Conservation (phyloP, 2,329 filamentous ascomycete species). For the Alternaria triticimaculans region DNA sequence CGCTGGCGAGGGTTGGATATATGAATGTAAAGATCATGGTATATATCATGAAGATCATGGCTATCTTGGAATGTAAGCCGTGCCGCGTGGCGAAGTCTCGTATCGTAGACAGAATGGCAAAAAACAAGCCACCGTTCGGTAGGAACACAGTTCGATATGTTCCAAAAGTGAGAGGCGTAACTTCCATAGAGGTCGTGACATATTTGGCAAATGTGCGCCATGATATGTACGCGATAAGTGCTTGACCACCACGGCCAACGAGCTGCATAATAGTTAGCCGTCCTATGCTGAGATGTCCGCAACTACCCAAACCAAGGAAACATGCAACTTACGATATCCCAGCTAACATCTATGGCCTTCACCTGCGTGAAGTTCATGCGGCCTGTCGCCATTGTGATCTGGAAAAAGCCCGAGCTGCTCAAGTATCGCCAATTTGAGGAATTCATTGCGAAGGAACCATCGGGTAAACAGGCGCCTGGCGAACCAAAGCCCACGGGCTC, state of each 20-base stretch:
- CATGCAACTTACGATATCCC: constrained; percentile 16
- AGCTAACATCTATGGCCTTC: constrained; percentile 29
- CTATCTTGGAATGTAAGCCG: constrained; percentile 19
- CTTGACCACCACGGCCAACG: constrained; percentile 29
- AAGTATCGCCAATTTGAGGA: constrained; percentile 15
- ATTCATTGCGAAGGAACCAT: constrained; percentile 9
- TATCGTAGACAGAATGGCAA: neutral
- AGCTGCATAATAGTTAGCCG: constrained; percentile 6
- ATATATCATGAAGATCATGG: constrained; percentile 27
- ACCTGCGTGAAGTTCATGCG: neutral
- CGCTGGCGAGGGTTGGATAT: constrained; percentile 27
- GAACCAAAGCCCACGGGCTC: no score
- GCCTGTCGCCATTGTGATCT: no score
- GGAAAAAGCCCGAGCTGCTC: constrained; percentile 20
- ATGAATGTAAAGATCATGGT: constrained; percentile 22
- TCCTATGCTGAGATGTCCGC: no score
- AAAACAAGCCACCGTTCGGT: constrained; percentile 3
- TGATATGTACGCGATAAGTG: constrained; percentile 21
- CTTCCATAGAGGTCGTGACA: constrained; percentile 28
- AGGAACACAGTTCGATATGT: constrained; percentile 28
- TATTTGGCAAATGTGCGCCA: constrained; percentile 27
- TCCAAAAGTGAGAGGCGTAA: constrained; percentile 21
- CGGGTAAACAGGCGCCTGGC: constrained; percentile 2
- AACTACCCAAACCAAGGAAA: no score
- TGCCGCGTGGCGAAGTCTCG: constrained; percentile 14